Evolutionary conservation across 2,329 filamentous ascomycete genomes (phyloP).

Genomic region (Emergomyces pasteurianus): DNA sequence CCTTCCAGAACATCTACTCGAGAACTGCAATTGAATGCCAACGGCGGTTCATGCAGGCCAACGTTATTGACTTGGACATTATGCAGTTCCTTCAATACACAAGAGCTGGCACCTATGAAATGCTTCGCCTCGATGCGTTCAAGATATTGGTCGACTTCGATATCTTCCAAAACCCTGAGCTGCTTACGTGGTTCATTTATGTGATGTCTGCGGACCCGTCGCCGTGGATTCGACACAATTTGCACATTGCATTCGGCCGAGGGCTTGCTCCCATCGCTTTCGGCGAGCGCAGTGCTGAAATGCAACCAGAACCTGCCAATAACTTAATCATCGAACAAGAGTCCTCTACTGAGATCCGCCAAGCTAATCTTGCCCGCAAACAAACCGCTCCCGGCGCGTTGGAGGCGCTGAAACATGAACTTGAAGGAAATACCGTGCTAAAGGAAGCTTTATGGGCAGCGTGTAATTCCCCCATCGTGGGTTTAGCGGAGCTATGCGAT

Average conservation of each 20-base stretch:
- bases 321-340: slow-evolving; percentile 49
- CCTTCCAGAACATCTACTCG: slow-evolving; percentile 53
- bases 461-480: slow-evolving; percentile 39
- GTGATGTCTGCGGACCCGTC: slow-evolving; percentile 46
- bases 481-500: slow-evolving; percentile 43
- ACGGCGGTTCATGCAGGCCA: slow-evolving; percentile 41
- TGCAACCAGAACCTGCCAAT: slow-evolving; percentile 21
- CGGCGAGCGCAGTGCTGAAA: slow-evolving; percentile 32
- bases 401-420: slow-evolving; percentile 42
- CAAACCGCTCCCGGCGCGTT: slow-evolving; percentile 48
- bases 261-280: slow-evolving; percentile 48
- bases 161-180: slow-evolving; percentile 37
- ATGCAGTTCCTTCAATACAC: slow-evolving; percentile 52
- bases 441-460: slow-evolving; percentile 46
- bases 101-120: slow-evolving; percentile 46
- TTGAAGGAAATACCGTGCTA: slow-evolving; percentile 38
- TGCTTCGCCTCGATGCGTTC: slow-evolving; percentile 49
- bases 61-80: slow-evolving; percentile 40
- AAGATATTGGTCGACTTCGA: slow-evolving; percentile 45
- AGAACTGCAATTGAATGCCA: slow-evolving; percentile 50
- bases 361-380: slow-evolving; percentile 42
- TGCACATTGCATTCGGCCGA: slow-evolving; percentile 42
- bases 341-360: slow-evolving; percentile 38
- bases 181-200: slow-evolving; percentile 46
- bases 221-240: slow-evolving; percentile 43